Conservation (phyloP, 2,329 filamentous ascomycete species). For the Talaromyces sp. region DNA sequence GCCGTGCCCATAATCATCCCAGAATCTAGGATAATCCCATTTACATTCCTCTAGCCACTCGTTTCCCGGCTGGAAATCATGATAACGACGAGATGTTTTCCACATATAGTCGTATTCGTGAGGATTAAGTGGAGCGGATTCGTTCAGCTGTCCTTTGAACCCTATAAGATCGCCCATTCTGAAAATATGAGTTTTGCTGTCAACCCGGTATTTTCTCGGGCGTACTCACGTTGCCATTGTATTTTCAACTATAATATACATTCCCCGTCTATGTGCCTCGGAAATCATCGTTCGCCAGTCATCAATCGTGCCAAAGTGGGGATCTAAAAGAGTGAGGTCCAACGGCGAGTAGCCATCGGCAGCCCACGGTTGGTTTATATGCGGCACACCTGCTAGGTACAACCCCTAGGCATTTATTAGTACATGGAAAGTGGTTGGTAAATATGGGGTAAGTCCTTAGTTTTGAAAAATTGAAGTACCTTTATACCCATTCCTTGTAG, state of each 20-base stretch:
- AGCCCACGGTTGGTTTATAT: constrained; percentile 56
- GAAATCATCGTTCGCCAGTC: constrained; percentile 48
- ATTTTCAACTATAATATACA: constrained; percentile 58
- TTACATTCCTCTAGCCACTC: constrained; percentile 42
- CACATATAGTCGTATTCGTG: constrained; percentile 51
- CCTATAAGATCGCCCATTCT: constrained; percentile 54
- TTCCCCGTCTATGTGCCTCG: constrained; percentile 50
- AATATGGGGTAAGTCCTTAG: constrained; percentile 2
- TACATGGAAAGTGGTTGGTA: background rate
- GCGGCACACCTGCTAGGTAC: constrained; percentile 53
- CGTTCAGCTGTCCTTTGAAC: constrained; percentile 50
- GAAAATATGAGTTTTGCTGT: background rate
- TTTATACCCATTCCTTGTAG: constrained; percentile 55
- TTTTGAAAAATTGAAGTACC: constrained; percentile 19
- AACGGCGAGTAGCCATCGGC: constrained; percentile 51
- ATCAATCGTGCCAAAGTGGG: constrained; percentile 51
- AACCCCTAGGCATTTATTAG: constrained; percentile 34
- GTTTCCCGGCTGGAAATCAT: constrained; percentile 49
- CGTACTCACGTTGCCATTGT: constrained; percentile 49
- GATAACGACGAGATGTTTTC: constrained; percentile 46
- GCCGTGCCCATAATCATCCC: constrained; percentile 45
- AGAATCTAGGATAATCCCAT: constrained; percentile 50
- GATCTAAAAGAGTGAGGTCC: constrained; percentile 54
- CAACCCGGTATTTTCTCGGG: background rate
- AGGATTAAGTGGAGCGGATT: constrained; percentile 45